phyloP scores from a whole-genome alignment of 2,329 filamentous ascomycete genomes.

The Neospermospora avenae region DNA sequence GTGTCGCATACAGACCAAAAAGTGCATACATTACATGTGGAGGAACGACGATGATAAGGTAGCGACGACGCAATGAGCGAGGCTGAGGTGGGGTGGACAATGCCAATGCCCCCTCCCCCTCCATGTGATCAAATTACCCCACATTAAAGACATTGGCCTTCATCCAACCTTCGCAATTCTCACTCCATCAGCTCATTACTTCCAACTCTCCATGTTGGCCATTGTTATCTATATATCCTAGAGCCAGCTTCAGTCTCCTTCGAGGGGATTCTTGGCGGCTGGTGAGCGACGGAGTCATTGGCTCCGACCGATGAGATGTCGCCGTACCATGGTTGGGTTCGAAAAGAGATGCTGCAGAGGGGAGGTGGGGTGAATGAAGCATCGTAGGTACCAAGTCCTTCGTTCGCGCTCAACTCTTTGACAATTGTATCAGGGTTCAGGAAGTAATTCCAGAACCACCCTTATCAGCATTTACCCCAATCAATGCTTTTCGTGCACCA shows the following conservation, averaged over 20 bases:
- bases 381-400: not conserved
- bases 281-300: not conserved
- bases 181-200: no score
- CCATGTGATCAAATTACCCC: not conserved
- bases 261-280: not conserved
- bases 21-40: not conserved
- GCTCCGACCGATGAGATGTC: slow-evolving; percentile 1
- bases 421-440: not conserved
- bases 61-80: not conserved
- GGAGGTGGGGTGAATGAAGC: not conserved
- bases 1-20: not conserved
- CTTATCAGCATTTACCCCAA: slow-evolving; percentile 24
- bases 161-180: not conserved
- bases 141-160: no score
- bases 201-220: not conserved
- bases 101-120: not conserved
- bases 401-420: not conserved
- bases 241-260: not conserved
- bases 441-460: not conserved
- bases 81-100: no score
- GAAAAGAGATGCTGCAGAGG: slow-evolving; percentile 4
- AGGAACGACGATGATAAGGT: not conserved
- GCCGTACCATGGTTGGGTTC: slow-evolving; percentile 9
- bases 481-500: slow-evolving; percentile 18
- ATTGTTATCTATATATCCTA: not conserved